Base-by-base conservation (phyloP, 495 filamentous ascomycete species). In the Daldinia concentrica region DNA sequence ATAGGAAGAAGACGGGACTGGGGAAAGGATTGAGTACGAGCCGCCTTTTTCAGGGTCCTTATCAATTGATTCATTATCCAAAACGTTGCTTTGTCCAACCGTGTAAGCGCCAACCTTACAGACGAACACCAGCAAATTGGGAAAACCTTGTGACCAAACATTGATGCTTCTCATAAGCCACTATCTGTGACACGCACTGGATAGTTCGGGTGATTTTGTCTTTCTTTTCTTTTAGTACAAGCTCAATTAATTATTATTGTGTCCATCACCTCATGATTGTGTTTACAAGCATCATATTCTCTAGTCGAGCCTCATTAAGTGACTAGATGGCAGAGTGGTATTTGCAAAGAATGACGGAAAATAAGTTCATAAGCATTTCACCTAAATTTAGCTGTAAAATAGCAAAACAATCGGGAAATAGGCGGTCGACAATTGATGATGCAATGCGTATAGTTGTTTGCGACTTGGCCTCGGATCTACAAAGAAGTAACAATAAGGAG, bases 371-470 rank as follows among this genome's bases (percentile, higher is more conserved):
- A 52, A 27, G 24, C 19, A 58, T 32, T 68, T 60, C 15, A 55
- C 29, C 24, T 56, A 45, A 24, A 51, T 26, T 59, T 48, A 12
- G 17, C 19, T 22, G 11, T 48, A 48, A 24, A 19, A 54, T 37
- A n/a, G 7, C 48, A 17, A 43, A 30, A 51, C 34, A 39, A 66
- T 43, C 11, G 26, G 27, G 51, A 30, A 62, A 66, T 51, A 64
- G 39, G 69, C 62, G 62, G 62, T 71, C 62, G 68, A 58, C 37
- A 22, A 57, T 57, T 45, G 51, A 72, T 72, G 69, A 72, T 72
- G 69, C 69, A 72, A 72, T 72, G 64, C 19, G 36, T 64, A 60
- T 67, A 59, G 59, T 68, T 56, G 59, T 55, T 72, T 72, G 64
- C 64, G 64, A 72, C 55, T 72, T 63, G 32, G 58, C 19, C 54